Evolutionary conservation across 2,329 filamentous ascomycete genomes (phyloP).

Genomic region (Paecilomyces dactylethromorphus): DNA sequence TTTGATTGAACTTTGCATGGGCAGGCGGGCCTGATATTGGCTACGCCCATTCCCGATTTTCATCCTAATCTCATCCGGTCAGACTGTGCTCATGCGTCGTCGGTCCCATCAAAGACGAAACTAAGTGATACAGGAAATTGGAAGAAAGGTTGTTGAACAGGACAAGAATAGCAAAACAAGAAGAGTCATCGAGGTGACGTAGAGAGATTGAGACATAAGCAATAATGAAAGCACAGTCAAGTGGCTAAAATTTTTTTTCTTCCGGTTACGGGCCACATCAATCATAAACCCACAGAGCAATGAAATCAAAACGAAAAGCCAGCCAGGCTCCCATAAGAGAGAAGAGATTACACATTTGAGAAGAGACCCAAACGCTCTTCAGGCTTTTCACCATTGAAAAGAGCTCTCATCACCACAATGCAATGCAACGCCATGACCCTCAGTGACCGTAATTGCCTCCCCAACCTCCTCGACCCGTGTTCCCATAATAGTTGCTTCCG

Average conservation of each 20-base stretch:
- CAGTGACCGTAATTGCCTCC: conserved; percentile 43
- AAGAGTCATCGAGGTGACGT: not conserved
- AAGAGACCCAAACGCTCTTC: conserved; percentile 2
- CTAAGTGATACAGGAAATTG: conserved; percentile 2
- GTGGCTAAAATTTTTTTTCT: not conserved
- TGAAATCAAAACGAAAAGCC: conserved; percentile 19
- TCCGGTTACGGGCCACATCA: not conserved
- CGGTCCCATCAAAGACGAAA: conserved; percentile 1
- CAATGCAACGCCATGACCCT: conserved; percentile 19
- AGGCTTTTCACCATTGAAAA: conserved; percentile 2
- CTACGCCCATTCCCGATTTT: not conserved
- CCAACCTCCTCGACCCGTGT: conserved; percentile 39
- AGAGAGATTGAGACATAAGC: conserved; percentile 1
- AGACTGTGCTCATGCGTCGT: not conserved
- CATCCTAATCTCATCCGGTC: not conserved
- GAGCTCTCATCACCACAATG: conserved; percentile 3
- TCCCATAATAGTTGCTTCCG: conserved; percentile 36
- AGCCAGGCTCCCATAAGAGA: conserved; percentile 32
- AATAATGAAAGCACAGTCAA: conserved; percentile 1
- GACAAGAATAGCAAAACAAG: not conserved
- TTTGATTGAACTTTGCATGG: not conserved
- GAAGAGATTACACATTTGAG: conserved; percentile 33
- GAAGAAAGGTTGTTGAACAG: not conserved
- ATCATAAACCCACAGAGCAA: conserved; percentile 18
- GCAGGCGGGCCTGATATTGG: not conserved